Percentiles rank a stretch among this genome's conserved stretches.
phyloP scores from a whole-genome alignment of 2,329 filamentous ascomycete species.

The Magnaporthiopsis incrustans region DNA sequence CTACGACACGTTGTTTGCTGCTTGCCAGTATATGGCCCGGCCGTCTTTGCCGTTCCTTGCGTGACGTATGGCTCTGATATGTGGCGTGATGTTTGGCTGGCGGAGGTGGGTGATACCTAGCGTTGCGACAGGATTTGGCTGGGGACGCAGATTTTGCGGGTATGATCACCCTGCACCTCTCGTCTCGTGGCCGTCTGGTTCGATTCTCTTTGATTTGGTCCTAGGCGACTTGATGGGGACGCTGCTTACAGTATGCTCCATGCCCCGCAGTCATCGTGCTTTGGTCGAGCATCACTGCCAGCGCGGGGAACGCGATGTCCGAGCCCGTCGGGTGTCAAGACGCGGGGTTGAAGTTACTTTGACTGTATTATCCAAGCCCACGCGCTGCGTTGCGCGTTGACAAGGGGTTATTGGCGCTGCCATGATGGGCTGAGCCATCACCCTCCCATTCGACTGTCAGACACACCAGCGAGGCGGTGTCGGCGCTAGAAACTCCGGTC shows the following conservation, averaged over 20 bases:
- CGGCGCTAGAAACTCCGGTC: too few species aligned
- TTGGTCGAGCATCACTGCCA: neutral
- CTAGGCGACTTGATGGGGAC: constrained; percentile 47
- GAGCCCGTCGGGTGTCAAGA: constrained; percentile 32
- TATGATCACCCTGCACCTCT: too few species aligned
- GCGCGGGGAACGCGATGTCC: constrained; percentile 12
- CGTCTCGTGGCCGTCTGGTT: too few species aligned
- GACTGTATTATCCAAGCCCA: constrained; percentile 26
- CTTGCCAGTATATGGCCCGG: neutral
- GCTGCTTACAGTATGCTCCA: constrained; percentile 52
- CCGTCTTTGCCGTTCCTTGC: neutral
- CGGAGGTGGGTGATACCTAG: too few species aligned
- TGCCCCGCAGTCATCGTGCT: constrained; percentile 25
- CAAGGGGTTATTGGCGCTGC: too few species aligned
- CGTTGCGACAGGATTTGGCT: too few species aligned
- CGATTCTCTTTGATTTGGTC: constrained; percentile 18
- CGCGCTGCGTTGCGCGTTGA: constrained; percentile 39
- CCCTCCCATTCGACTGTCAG: too few species aligned
- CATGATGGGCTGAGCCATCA: too few species aligned
- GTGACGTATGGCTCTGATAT: neutral
- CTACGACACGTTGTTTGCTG: neutral
- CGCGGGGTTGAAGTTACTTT: constrained; percentile 34
- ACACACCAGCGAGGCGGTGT: too few species aligned
- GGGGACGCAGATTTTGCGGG: too few species aligned
- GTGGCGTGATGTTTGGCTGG: neutral